Base-by-base conservation (phyloP, 495 filamentous ascomycete species). In the Penicillium bovifimosum region DNA sequence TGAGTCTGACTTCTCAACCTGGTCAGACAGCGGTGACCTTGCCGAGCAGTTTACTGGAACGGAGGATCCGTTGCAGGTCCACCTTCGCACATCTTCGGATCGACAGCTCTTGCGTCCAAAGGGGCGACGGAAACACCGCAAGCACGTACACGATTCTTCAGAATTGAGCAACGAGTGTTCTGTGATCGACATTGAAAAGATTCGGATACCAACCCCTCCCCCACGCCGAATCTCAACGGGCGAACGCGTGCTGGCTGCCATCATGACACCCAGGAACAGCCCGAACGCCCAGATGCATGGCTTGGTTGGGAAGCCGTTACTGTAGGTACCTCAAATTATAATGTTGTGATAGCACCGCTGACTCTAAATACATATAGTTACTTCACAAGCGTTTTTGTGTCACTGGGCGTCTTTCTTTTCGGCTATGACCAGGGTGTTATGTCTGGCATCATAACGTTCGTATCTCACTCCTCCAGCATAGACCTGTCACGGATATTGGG, bases 391-490 rank as follows among this genome's bases (percentile, higher is more conserved):
- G 87, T 98, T 13, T 97, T 98, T 72, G 93, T 98, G 57, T 97
- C 95, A 43, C 78, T 98, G 64, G 93, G 93, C 20, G 93, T 98
- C 24, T 98, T 98, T 60, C 76, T 98, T 24, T 98, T 98, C 68
- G 95, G 93, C 48, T 98, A 98, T 80, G 93, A 98, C 65, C 93
- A 98, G 69, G 93, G 93, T 53, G 93, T 98, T 41, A 97, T 96
- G 93, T 97, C 95, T 53, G 95, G 93, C 36, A 95, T 98, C 63
- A 96, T 98, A 72, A 96, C 88, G 91, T 96, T 78, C 59, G 88
- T 78, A 31, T 47, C 26, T 31, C 26, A 49, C 48, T 36, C 17
- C 55, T 43, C 45, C 28, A 45, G 36, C 9, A 13, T 26, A 26
- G 7, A 33, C 28, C 17, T 18, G 9, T 13, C 13, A 13, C 10